Percentiles rank a stretch among this genome's conserved stretches.
These are phyloP conservation scores for Fusarium sp. DNA, from an alignment of 2,329 filamentous ascomycete genomes.

Conservation along the genomic window DNA sequence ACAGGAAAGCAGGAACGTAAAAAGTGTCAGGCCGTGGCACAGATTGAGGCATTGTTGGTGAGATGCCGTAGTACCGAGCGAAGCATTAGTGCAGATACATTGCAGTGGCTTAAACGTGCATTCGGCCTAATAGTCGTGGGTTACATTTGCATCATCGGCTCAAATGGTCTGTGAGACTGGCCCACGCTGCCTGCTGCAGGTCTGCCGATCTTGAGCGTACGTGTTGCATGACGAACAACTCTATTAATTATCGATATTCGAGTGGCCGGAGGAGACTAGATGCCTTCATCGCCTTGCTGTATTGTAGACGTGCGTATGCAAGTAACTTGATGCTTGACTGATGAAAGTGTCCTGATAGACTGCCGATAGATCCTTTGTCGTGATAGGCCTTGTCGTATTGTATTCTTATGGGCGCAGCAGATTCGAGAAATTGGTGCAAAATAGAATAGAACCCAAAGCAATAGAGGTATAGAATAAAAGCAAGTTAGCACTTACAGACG, in stretches of 20 bases:
- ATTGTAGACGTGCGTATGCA: constrained; percentile 14
- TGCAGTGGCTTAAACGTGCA: constrained; percentile 12
- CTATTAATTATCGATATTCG: constrained; percentile 4
- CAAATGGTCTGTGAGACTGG: background rate
- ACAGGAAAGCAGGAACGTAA: background rate
- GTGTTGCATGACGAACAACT: constrained; percentile 32
- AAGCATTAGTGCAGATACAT: background rate
- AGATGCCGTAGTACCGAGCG: constrained; percentile 1
- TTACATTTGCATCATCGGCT: constrained; percentile 1
- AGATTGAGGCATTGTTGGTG: constrained; percentile 18
- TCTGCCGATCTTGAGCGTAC: constrained; percentile 13
- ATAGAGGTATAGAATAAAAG: constrained; percentile 1
- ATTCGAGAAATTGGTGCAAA: constrained; percentile 3
- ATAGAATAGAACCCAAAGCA: constrained; percentile 9
- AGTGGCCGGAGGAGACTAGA: constrained; percentile 2
- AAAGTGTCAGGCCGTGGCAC: background rate
- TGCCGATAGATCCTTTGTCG: background rate
- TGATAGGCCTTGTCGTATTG: constrained; percentile 15
- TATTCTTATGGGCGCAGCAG: constrained; percentile 7
- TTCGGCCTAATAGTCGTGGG: constrained; percentile 9
- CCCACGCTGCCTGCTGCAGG: constrained; percentile 10
- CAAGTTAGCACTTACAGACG: constrained; percentile 49
- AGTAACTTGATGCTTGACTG: constrained; percentile 12
- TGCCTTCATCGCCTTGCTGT: constrained; percentile 23
- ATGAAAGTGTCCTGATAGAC: too few species aligned